Evolutionary conservation across 2,329 filamentous ascomycete species (phyloP).

Genomic region (Lizonia empirigonia): DNA sequence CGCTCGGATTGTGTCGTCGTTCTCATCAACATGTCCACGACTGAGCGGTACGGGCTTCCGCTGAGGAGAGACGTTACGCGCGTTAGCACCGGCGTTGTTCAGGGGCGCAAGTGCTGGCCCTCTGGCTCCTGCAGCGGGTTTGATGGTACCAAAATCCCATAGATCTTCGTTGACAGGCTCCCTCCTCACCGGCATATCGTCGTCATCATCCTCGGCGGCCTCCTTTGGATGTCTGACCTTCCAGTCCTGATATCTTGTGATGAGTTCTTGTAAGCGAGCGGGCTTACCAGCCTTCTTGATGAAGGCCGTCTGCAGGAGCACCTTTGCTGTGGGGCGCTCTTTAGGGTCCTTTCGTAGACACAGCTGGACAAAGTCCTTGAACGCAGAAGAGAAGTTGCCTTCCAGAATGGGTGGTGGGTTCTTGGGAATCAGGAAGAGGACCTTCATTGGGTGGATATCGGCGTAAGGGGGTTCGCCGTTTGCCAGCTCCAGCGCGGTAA

Average conservation of each 20-base stretch:
- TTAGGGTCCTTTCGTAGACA: slow-evolving; percentile 89
- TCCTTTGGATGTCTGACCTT: slow-evolving; percentile 75
- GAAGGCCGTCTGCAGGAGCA: slow-evolving; percentile 88
- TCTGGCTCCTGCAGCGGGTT: slow-evolving; percentile 63
- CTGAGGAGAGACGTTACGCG: slow-evolving; percentile 56
- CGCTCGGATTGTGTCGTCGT: slow-evolving; percentile 44
- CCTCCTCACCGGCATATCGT: slow-evolving; percentile 45
- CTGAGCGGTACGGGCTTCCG: slow-evolving; percentile 43
- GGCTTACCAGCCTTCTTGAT: slow-evolving; percentile 92
- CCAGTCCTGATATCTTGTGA: slow-evolving; percentile 89
- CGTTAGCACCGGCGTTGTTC: slow-evolving; percentile 82
- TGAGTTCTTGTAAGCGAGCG: slow-evolving; percentile 93
- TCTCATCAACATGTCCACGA: slow-evolving; percentile 43
- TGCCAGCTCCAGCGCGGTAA: slow-evolving; percentile 89
- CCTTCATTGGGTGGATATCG: slow-evolving; percentile 98
- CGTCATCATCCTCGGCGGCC: slow-evolving; percentile 58
- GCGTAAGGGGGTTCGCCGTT: slow-evolving; percentile 93
- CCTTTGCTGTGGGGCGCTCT: slow-evolving; percentile 83
- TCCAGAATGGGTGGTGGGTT: slow-evolving; percentile 80
- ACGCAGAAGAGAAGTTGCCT: slow-evolving; percentile 55
- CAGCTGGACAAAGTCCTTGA: slow-evolving; percentile 60
- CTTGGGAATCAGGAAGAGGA: slow-evolving; percentile 94
- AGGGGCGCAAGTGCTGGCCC: slow-evolving; percentile 70
- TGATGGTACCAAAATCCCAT: slow-evolving; percentile 98
- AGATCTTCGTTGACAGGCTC: slow-evolving; percentile 76